A percentile compares a stretch with the other conserved stretches of the same genome.
Evolutionary conservation across 139 green algal genomes (phyloP).

Genomic region (Ettlia oleoabundans): DNA sequence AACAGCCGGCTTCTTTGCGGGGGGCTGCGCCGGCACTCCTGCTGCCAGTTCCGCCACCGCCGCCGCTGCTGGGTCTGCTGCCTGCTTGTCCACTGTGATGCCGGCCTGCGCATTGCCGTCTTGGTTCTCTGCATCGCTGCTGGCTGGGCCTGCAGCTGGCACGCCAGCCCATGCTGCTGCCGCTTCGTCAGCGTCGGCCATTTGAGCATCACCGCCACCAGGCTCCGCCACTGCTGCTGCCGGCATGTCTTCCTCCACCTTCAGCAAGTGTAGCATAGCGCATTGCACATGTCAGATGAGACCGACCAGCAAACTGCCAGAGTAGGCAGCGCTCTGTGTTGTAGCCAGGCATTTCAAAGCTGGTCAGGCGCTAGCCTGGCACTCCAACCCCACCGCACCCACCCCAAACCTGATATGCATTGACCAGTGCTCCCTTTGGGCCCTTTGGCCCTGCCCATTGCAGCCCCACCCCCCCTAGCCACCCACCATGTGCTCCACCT

Average conservation of each 20-base stretch:
- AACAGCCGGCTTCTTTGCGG: conserved; percentile 43
- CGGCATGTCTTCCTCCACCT: not conserved
- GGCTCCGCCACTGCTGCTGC: conserved; percentile 1
- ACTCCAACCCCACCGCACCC: too few relatives aligned
- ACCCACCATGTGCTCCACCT: conserved; percentile 34
- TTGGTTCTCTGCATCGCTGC: conserved; percentile 21
- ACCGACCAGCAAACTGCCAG: too few relatives aligned
- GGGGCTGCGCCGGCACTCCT: not conserved
- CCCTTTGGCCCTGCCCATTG: too few relatives aligned
- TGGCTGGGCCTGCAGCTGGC: not conserved
- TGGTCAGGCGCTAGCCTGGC: too few relatives aligned
- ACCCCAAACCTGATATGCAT: too few relatives aligned
- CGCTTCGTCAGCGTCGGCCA: conserved; percentile 31
- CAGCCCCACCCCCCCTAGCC: not conserved
- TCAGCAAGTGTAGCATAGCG: not conserved
- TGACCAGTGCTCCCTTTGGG: too few relatives aligned
- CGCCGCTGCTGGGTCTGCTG: too few relatives aligned
- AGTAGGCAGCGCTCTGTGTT: too few relatives aligned
- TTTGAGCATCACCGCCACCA: conserved; percentile 30
- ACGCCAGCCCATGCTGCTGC: not conserved
- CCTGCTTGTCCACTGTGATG: conserved; percentile 13
- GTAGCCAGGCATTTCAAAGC: too few relatives aligned
- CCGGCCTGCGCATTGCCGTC: conserved; percentile 6
- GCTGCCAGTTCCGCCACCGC: not conserved
- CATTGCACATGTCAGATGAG: too few relatives aligned